phyloP scores from a whole-genome alignment of 441 rosid genomes.

The Cnidoscolus chayamansa region DNA sequence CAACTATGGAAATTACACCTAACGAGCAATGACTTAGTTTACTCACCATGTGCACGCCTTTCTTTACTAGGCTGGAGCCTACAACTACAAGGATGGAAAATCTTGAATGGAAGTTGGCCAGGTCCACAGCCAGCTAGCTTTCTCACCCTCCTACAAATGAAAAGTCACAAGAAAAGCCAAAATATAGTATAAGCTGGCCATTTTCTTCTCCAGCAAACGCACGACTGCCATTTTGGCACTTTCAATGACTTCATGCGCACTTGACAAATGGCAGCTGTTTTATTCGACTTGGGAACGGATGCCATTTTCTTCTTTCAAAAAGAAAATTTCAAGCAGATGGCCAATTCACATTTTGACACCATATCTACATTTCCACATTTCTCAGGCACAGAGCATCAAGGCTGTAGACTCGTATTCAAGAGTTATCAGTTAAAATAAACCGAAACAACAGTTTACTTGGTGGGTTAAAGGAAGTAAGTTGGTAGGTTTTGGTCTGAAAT shows the following conservation, averaged over 20 bases:
- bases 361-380: neutral
- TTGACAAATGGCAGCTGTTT: neutral
- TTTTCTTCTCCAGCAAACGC: neutral
- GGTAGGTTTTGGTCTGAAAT: conserved; percentile 6
- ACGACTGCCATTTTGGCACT: neutral
- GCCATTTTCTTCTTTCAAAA: neutral
- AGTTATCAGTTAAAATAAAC: no score
- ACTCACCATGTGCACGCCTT: neutral
- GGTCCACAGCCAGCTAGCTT: conserved; percentile 1
- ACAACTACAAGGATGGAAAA: neutral
- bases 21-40: no score
- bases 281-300: neutral
- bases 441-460: no score
- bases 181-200: conserved; percentile 7
- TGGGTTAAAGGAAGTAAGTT: neutral
- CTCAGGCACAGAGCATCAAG: no score
- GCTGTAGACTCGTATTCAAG: no score
- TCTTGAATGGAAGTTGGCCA: neutral
- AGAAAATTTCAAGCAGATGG: neutral
- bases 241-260: neutral
- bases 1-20: no score
- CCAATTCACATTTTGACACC: neutral
- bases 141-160: no score
- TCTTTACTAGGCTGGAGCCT: neutral
- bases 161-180: neutral